Base-by-base conservation (phyloP, 202 grass and related monocot species). In the Setaria viridis region DNA sequence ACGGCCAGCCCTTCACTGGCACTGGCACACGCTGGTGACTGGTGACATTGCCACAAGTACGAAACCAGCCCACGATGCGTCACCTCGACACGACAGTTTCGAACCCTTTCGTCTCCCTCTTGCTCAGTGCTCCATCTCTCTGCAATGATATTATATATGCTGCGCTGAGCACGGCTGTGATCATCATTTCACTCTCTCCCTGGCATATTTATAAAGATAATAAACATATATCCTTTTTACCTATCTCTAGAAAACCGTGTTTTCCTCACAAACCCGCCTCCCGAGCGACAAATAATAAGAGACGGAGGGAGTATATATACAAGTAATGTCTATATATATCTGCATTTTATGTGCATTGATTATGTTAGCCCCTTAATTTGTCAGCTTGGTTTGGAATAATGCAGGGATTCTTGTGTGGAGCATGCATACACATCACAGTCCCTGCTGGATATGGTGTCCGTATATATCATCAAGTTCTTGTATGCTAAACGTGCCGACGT, bases 21-120 rank as follows among this genome's bases (percentile, higher is more conserved):
- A 51, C 58, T 10, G 41, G 13, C 25, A 72, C 16, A 76, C 21
- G 47, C 54, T 63, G 67, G 45, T 64, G 84, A 41, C 51, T 7
- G 17, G 12, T 29, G 76, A 76, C 60, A 39, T 39, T 46, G 45
- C 41, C 17, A 78, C 78, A 82, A 77, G 45, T 67, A 73, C 55
- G 81, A 79, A 74, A 79, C 62, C 74, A 77, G 64, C 62, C 84
- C 35, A 91, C 86, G 91, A 88, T 70, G 66, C 72, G 89, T 93
- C 94, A 81, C 58, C 17, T 96, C 85, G 89, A 93, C 78, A 70
- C 49, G 89, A 93, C 91, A 86, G 88, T 88, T 91, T 88, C 59
- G 87, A 93, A 78, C 78, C 77, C 57, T 72, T 80, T 32, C 58
- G 58, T 62, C 1, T 29, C 12, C 10, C 32, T 80, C 50, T 77